Percentiles rank a stretch among this genome's conserved stretches.
These are phyloP conservation scores for Silene conica DNA, from an alignment of 148 eudicot species.

Conservation along the genomic window DNA sequence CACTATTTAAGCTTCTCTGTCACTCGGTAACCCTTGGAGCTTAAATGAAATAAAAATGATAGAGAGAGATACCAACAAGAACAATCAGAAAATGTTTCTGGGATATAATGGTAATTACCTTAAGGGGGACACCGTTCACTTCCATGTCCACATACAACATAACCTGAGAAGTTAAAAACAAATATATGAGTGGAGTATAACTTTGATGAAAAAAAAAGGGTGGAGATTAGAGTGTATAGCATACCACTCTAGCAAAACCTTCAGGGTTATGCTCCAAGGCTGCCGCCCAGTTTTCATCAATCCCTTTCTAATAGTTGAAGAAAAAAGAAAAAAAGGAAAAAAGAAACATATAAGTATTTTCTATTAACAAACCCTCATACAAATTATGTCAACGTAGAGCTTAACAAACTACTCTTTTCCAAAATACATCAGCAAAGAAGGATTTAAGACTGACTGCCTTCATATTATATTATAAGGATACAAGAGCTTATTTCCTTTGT, in stretches of 20 bases:
- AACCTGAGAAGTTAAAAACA: conserved; percentile 46
- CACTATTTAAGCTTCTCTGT: not conserved
- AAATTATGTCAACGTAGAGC: not conserved
- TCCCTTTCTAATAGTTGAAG: conserved; percentile 71
- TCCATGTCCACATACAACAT: conserved; percentile 99
- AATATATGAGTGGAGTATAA: not conserved
- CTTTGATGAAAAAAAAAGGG: not conserved
- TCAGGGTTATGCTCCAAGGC: conserved; percentile 97
- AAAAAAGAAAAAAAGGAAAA: conserved; percentile 13
- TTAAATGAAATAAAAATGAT: not conserved
- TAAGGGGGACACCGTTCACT: conserved; percentile 96
- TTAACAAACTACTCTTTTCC: not conserved
- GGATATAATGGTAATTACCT: conserved; percentile 43
- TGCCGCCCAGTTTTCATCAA: conserved; percentile 97
- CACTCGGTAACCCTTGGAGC: not conserved
- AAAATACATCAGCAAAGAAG: not conserved
- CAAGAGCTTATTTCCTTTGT: not conserved
- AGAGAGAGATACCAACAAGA: not conserved
- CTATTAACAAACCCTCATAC: not conserved
- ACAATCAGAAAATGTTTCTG: not conserved
- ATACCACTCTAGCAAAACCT: conserved; percentile 97
- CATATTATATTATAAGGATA: not conserved
- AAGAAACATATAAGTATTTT: not conserved
- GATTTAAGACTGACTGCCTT: not conserved
- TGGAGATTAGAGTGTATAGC: conserved; percentile 8